Evolutionary conservation across 2,329 filamentous ascomycete species (phyloP).

Genomic region (Diaporthe helianthi): DNA sequence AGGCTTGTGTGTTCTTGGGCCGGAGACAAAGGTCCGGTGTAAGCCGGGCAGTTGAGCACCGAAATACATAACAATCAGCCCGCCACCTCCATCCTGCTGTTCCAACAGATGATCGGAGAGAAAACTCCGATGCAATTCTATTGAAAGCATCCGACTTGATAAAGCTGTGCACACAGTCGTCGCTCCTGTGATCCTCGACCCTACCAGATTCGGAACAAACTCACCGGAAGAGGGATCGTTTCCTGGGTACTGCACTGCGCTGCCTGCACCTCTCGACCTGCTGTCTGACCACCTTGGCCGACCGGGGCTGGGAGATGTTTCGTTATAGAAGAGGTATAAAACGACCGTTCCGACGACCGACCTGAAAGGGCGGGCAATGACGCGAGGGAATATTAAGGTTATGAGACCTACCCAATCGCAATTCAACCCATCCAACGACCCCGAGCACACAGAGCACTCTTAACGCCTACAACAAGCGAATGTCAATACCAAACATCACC

Average conservation of each 20-base stretch:
- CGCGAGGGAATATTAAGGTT: neutral
- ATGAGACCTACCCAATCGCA: slow-evolving; percentile 5
- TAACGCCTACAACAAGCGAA: neutral
- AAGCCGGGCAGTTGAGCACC: neutral
- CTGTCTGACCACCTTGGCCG: neutral
- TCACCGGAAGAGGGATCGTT: neutral
- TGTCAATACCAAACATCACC: neutral
- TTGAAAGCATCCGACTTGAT: neutral
- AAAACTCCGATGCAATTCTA: neutral
- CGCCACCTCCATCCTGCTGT: neutral
- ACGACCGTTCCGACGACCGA: neutral
- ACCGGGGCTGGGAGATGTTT: slow-evolving; percentile 4
- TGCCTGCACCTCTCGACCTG: neutral
- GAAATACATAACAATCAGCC: neutral
- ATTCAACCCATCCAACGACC: neutral
- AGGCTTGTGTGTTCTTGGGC: neutral
- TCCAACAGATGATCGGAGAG: neutral
- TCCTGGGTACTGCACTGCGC: no score
- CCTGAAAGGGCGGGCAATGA: slow-evolving; percentile 6
- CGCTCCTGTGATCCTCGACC: neutral
- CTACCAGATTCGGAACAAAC: neutral
- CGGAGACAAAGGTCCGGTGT: slow-evolving; percentile 17
- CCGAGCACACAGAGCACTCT: neutral
- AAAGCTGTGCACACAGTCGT: neutral
- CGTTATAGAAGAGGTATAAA: neutral